Evolutionary conservation across 2,329 filamentous ascomycete genomes (phyloP), one percentile per base, ranked within the genome.

Genomic region (Scedosporium boydii): DNA sequence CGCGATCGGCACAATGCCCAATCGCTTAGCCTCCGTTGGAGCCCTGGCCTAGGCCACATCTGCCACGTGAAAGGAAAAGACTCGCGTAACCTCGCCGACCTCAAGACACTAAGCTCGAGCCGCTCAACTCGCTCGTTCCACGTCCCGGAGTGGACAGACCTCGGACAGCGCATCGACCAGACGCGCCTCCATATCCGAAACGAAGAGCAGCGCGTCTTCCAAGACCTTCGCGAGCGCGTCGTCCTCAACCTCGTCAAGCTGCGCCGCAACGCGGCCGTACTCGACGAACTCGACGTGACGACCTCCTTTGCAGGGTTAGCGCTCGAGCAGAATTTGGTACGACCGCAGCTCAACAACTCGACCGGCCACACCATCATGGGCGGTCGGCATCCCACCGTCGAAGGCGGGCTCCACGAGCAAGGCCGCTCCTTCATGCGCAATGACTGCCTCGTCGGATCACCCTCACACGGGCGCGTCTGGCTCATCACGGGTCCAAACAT

Each of bases 241-340:
- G 86, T 98, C 3, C 76, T 83, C 57, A 93, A 93, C 68, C 82
- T 99, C 3, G 86, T 97, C 65, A 91, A 88, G 69, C 83, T 99
- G 14, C 87, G 95, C 5, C 89, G 89, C 63, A 98, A 97, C 73
- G 93, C 93, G 10, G 82, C 86, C n/a, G 89, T 96, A 1, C 84
- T 99, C 21, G 93, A 98, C 72, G 93, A 97, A 73, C 83, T 99
- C 7, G 95, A 99, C 74, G 89, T 99, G 44, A 85, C 89, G 2
- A 91, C 90, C 62, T 91, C 91, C 0, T 96, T 96, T 70, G 91
- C 95, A 2, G 81, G 80, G 4, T 80, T 98, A 2, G 93, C 95
- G 1, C 73, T 80, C 26, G 90, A 96, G 70, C 87, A 90, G 65
- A 78, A 81, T 57, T 86, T 95, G 67, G 81, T 87, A 1, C 84